Percentiles rank a stretch among this genome's conserved stretches.
phyloP scores from a whole-genome alignment of 2,329 filamentous ascomycete species.

The Penicillium expansum region DNA sequence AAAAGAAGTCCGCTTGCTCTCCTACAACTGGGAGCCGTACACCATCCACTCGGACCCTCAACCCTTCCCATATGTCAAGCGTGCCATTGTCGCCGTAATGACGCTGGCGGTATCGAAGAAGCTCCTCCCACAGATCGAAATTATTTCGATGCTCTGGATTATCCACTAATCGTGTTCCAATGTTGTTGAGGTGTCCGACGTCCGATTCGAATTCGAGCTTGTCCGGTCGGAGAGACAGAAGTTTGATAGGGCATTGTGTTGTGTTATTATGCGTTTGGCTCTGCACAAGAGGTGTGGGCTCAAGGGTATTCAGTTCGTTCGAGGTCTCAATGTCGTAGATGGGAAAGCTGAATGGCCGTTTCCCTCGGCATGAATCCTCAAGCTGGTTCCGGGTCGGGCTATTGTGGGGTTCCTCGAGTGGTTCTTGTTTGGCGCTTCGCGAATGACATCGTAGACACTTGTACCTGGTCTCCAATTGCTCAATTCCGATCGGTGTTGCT shows the following conservation, averaged over 20 bases:
- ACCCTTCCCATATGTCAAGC: slow-evolving; percentile 41
- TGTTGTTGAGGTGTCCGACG: slow-evolving; percentile 34
- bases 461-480: slow-evolving; percentile 29
- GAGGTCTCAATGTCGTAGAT: slow-evolving; percentile 31
- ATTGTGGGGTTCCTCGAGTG: slow-evolving; percentile 3
- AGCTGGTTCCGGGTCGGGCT: not conserved
- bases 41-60: slow-evolving; percentile 32
- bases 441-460: slow-evolving; percentile 32
- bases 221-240: slow-evolving; percentile 31
- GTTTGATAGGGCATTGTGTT: slow-evolving; percentile 10
- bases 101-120: slow-evolving; percentile 45
- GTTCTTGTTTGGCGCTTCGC: slow-evolving; percentile 15
- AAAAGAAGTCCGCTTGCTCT: slow-evolving; percentile 40
- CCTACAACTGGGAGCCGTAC: slow-evolving; percentile 39
- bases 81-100: slow-evolving; percentile 45
- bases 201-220: slow-evolving; percentile 44
- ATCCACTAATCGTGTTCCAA: slow-evolving; percentile 42
- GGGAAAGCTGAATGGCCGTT: slow-evolving; percentile 21
- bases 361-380: slow-evolving; percentile 5
- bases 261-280: not conserved
- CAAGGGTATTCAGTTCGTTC: slow-evolving; percentile 1
- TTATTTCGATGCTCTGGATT: slow-evolving; percentile 30
- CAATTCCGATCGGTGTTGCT: slow-evolving; percentile 31
- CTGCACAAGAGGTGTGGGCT: not conserved
- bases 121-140: slow-evolving; percentile 45